Percentiles rank a stretch among this genome's conserved stretches.
phyloP scores from a whole-genome alignment of 2,329 filamentous ascomycete species.

The Trichocomaceae sp. region DNA sequence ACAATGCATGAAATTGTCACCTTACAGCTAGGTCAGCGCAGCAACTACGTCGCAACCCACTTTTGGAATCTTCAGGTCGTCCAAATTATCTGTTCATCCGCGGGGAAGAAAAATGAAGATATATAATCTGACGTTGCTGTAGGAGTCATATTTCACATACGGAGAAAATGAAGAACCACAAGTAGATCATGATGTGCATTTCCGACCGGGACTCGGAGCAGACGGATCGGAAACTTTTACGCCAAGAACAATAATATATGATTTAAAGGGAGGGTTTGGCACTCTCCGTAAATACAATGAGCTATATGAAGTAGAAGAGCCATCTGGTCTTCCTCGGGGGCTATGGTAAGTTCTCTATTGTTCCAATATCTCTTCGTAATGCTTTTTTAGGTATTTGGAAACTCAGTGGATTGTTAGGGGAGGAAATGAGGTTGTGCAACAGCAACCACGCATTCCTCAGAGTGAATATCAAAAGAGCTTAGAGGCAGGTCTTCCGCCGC shows the following conservation, averaged over 20 bases:
- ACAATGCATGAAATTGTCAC: slow-evolving; percentile 92
- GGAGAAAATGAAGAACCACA: slow-evolving; percentile 57
- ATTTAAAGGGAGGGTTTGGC: slow-evolving; percentile 89
- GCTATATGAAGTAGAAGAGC: slow-evolving; percentile 61
- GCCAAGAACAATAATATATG: slow-evolving; percentile 86
- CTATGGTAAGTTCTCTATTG: slow-evolving; percentile 37
- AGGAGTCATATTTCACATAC: slow-evolving; percentile 99
- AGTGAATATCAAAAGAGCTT: slow-evolving; percentile 74
- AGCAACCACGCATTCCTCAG: slow-evolving; percentile 59
- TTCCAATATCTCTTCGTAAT: not conserved
- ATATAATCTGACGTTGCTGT: slow-evolving; percentile 11
- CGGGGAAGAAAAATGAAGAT: not conserved
- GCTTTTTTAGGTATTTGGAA: not conserved
- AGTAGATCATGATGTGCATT: slow-evolving; percentile 81
- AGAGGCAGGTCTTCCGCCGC: slow-evolving; percentile 60
- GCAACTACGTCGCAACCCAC: slow-evolving; percentile 89
- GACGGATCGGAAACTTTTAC: slow-evolving; percentile 89
- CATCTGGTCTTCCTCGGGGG: slow-evolving; percentile 29
- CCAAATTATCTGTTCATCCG: not conserved
- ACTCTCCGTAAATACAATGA: slow-evolving; percentile 81
- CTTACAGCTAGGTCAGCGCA: slow-evolving; percentile 83
- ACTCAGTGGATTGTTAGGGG: slow-evolving; percentile 44
- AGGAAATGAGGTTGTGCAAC: slow-evolving; percentile 61
- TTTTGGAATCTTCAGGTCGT: slow-evolving; percentile 91
- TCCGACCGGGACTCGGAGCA: slow-evolving; percentile 71